These are phyloP conservation scores for Colletotrichum tropicale DNA, from an alignment of 2,329 filamentous ascomycete genomes.

Conservation along the genomic window DNA sequence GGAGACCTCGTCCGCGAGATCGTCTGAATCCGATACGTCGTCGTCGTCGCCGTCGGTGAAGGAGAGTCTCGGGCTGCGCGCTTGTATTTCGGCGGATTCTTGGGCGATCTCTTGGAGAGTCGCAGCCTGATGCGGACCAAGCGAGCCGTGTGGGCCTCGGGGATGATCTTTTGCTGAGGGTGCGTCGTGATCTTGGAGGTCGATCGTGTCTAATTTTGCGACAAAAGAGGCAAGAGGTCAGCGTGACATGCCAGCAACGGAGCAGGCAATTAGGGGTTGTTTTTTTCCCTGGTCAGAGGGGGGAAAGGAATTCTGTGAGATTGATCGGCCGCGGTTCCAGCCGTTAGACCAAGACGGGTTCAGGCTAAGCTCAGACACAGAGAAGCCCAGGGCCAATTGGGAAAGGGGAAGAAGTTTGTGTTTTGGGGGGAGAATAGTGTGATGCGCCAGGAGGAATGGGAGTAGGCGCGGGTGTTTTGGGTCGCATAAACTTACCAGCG, in stretches of 20 bases:
- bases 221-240: slow-evolving; percentile 3
- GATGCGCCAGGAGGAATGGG: slow-evolving; percentile 17
- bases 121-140: slow-evolving; percentile 84
- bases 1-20: slow-evolving; percentile 44
- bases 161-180: slow-evolving; percentile 86
- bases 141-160: slow-evolving; percentile 32
- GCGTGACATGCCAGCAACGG: slow-evolving; percentile 12
- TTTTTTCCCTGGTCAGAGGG: background rate
- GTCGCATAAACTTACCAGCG: slow-evolving; percentile 52
- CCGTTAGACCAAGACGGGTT: slow-evolving; percentile 17
- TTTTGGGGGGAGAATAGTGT: slow-evolving; percentile 9
- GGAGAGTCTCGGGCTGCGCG: slow-evolving; percentile 66
- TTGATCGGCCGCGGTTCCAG: slow-evolving; percentile 18
- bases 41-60: slow-evolving; percentile 41
- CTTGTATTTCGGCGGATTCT: slow-evolving; percentile 76
- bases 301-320: slow-evolving; percentile 9
- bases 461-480: slow-evolving; percentile 18
- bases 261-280: background rate
- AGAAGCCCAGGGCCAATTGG: slow-evolving; percentile 5
- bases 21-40: slow-evolving; percentile 50
- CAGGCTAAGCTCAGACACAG: slow-evolving; percentile 19
- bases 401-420: slow-evolving; percentile 4
- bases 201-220: slow-evolving; percentile 77
- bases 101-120: slow-evolving; percentile 81
- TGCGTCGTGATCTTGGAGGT: slow-evolving; percentile 83